Percentiles rank a stretch among this genome's conserved stretches.
Conservation (phyloP, 768 basidiomycete genomes). For the Mycena crocata region DNA sequence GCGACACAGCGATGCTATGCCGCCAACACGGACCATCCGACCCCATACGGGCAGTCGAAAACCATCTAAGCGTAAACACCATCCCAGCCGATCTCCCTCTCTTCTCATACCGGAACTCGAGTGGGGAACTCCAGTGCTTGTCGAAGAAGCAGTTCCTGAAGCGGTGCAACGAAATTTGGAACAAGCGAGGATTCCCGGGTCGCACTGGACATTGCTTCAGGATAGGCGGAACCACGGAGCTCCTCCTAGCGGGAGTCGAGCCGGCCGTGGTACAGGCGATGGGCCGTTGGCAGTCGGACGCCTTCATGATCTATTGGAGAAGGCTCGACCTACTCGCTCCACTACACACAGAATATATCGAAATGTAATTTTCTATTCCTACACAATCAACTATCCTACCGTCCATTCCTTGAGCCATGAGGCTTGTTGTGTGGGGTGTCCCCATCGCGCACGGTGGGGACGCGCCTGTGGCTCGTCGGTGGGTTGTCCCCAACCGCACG, state of each 20-base stretch:
- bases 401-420: too few relatives aligned
- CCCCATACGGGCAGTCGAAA: neutral
- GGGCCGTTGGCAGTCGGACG: conserved; percentile 20
- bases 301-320: conserved; percentile 18
- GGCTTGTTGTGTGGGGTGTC: too few relatives aligned
- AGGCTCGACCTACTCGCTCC: conserved; percentile 1
- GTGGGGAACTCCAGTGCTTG: conserved; percentile 17
- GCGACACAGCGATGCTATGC: neutral
- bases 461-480: too few relatives aligned
- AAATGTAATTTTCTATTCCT: too few relatives aligned
- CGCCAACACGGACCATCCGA: neutral
- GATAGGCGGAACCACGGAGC: conserved; percentile 43
- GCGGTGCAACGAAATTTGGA: conserved; percentile 36
- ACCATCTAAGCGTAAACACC: conserved; percentile 5
- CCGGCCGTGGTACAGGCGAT: conserved; percentile 15
- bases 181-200: neutral
- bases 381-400: too few relatives aligned
- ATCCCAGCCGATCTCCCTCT: conserved; percentile 5
- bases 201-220: conserved; percentile 38
- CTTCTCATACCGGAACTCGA: neutral
- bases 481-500: too few relatives aligned
- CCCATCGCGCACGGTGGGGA: too few relatives aligned
- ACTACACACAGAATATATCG: neutral
- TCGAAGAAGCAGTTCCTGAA: conserved; percentile 22
- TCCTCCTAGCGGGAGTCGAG: conserved; percentile 23